Evolutionary conservation across 768 basidiomycete species (phyloP).

Genomic region (Phanerochaete sordida): DNA sequence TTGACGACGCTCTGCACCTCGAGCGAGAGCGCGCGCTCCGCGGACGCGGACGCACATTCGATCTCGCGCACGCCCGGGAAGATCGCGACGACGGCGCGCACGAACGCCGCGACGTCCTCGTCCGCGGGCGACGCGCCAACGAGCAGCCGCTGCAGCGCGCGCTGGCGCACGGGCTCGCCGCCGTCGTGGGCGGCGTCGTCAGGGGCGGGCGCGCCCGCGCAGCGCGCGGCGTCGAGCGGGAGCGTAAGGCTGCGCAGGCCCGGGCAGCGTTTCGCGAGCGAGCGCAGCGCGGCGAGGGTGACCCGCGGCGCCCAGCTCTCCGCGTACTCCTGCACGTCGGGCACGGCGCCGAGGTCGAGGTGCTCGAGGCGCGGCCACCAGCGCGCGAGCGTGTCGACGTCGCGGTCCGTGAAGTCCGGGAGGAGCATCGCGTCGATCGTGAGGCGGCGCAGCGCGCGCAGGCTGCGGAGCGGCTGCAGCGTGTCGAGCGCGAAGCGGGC

Average conservation of each 20-base stretch:
- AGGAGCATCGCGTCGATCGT: conserved; percentile 21
- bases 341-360: conserved; percentile 21
- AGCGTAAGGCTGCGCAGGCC: conserved; percentile 17
- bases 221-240: conserved; percentile 17
- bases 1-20: background rate
- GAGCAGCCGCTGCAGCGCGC: background rate
- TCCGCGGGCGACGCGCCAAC: conserved; percentile 1
- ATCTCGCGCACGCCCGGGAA: conserved; percentile 12
- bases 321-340: conserved; percentile 16
- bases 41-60: conserved; percentile 8
- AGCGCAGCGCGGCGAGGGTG: conserved; percentile 18
- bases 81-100: conserved; percentile 2
- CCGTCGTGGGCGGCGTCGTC: background rate
- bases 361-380: conserved; percentile 29
- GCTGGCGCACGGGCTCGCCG: conserved; percentile 1
- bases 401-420: conserved; percentile 23
- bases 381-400: conserved; percentile 20
- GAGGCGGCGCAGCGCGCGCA: conserved; percentile 23
- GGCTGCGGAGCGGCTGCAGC: conserved; percentile 23
- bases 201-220: conserved; percentile 3
- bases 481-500: conserved; percentile 20
- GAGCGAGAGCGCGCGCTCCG: conserved; percentile 4
- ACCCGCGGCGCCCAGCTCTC: conserved; percentile 11
- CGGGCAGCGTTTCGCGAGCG: conserved; percentile 22
- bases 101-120: conserved; percentile 6